Evolutionary conservation across 78 protist species (phyloP), one percentile per base, ranked within the genome.

Genomic region (Dictyostelium brefeldianum): DNA sequence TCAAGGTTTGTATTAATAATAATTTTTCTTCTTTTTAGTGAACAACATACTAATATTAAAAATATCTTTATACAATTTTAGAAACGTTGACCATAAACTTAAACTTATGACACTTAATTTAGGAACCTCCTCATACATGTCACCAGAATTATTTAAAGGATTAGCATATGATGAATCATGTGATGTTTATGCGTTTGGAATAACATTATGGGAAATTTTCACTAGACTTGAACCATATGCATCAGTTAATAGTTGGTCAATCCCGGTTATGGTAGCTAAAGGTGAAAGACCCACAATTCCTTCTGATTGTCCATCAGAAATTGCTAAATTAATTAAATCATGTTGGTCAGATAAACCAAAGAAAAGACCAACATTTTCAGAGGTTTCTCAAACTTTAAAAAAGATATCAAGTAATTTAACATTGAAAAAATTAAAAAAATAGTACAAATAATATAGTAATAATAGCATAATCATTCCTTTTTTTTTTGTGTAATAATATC

Each of bases 101-200:
- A 85, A 87, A 53, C 95, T 80, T 41, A 81, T 91, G 95, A 83
- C 84, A 41, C 27, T 81, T 22, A 79, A 81, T 91, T 17, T 83
- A 12, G 90, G 84, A 22, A 83, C 91, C 0, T 36, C 71, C 4
- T 77, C 81, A 36, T 91, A 89, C 81, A 91, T 91, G 95, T 82
- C 90, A 54, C 95, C 95, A 9, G 95, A 91, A 53, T 57, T 79
- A 18, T 91, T 91, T 57, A 91, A 82, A 81, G 79, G 78, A 17
- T 75, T 81, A 73, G 82, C 83, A 27, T 91, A 91, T 50, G 83
- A 89, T n/a, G 92, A 91, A 36, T 51, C 56, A 8, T 82, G 85
- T 53, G 95, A 91, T 74, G 95, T 91, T 50, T 91, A 91, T 25
- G 77, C 90, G 2, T 91, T 81, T 46, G 95, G 92, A 25, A 91